Evolutionary conservation across 352 stramenopile genomes (phyloP).

Genomic region (Lagenidium sp.): DNA sequence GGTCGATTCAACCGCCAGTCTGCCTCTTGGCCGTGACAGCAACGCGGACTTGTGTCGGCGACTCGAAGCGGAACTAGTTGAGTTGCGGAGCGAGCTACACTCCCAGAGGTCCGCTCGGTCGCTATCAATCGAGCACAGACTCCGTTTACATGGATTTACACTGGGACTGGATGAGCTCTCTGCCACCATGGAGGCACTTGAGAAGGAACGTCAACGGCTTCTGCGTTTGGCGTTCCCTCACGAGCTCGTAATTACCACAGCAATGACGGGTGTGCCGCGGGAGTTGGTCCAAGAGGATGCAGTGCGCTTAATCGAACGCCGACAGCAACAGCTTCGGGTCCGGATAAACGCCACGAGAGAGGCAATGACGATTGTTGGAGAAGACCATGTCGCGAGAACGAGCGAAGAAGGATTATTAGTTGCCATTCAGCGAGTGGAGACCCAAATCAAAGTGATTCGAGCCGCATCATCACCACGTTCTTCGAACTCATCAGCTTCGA

Average conservation of each 20-base stretch:
- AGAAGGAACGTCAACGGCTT: constrained; percentile 23
- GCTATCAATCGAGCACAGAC: constrained; percentile 6
- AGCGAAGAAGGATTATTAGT: constrained; percentile 11
- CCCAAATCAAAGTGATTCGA: neutral
- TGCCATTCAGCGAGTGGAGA: neutral
- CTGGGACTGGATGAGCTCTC: constrained; percentile 14
- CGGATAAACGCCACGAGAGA: constrained; percentile 22
- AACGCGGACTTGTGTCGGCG: neutral
- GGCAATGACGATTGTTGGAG: constrained; percentile 19
- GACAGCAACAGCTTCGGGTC: constrained; percentile 13
- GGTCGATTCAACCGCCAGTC: neutral
- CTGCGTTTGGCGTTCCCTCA: constrained; percentile 19
- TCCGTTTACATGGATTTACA: constrained; percentile 17
- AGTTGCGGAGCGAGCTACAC: constrained; percentile 21
- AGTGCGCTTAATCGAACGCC: constrained; percentile 18
- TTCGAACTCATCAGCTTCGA: neutral
- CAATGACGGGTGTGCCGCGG: neutral
- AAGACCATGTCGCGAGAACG: neutral
- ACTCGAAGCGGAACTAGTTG: constrained; percentile 21
- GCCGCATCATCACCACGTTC: neutral
- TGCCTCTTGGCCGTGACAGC: neutral
- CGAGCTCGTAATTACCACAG: constrained; percentile 18
- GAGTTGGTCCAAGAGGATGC: constrained; percentile 36
- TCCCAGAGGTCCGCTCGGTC: constrained; percentile 6
- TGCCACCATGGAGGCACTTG: constrained; percentile 13